Evolutionary conservation across 768 basidiomycete genomes (phyloP).

Genomic region (Trametes villosa): DNA sequence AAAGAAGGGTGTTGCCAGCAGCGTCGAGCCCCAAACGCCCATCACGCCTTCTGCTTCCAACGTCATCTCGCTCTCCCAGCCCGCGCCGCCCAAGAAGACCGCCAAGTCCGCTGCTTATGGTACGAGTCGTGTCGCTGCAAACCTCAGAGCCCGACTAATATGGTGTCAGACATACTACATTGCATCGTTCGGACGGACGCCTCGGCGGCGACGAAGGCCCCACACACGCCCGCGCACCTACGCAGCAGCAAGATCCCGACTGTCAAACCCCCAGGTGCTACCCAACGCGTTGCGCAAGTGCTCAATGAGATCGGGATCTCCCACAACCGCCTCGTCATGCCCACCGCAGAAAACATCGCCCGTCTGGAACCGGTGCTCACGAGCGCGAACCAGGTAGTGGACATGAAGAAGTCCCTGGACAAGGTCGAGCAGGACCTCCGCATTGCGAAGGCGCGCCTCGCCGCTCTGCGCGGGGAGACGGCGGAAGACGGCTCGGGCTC

Average conservation of each 20-base stretch:
- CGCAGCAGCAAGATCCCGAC: constrained; percentile 86
- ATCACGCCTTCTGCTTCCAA: constrained; percentile 31
- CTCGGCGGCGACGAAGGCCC: constrained; percentile 63
- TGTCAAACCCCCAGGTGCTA: constrained; percentile 68
- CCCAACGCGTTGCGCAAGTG: constrained; percentile 76
- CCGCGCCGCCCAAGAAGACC: constrained; percentile 40
- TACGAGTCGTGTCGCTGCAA: constrained; percentile 29
- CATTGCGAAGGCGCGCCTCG: constrained; percentile 62
- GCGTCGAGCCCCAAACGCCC: constrained; percentile 41
- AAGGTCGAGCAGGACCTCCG: constrained; percentile 85
- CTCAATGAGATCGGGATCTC: constrained; percentile 78
- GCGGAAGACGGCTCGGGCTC: constrained; percentile 37
- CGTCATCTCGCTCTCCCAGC: constrained; percentile 43
- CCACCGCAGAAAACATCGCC: constrained; percentile 80
- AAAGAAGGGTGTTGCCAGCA: constrained; percentile 48
- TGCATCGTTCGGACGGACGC: constrained; percentile 76
- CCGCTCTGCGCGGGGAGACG: constrained; percentile 36
- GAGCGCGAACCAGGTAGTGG: constrained; percentile 74
- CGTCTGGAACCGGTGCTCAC: constrained; percentile 76
- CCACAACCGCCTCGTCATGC: constrained; percentile 86
- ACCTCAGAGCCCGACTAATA: constrained; percentile 2
- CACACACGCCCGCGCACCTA: constrained; percentile 79
- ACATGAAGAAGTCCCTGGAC: constrained; percentile 88
- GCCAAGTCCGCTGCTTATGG: constrained; percentile 65
- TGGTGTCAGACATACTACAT: constrained; percentile 59